Evolutionary conservation across 2,329 filamentous ascomycete genomes (phyloP), one percentile per base, ranked within the genome.

Genomic region (Emydomyces testavorans): DNA sequence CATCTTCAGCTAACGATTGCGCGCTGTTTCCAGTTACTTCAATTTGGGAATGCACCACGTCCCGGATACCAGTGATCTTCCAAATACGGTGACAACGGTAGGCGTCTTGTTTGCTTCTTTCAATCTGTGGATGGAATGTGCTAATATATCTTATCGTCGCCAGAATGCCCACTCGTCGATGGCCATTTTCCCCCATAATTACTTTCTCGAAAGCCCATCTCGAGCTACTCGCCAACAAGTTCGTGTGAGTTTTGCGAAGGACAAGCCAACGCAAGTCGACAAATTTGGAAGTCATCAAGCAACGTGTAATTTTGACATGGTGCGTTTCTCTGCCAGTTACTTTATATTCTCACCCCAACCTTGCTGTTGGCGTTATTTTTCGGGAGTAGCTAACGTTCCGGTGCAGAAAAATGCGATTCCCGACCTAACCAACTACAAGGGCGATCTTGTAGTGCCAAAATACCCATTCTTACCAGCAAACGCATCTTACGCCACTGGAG

Each of bases 31-130:
- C 29, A 48, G 46, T 4, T 48, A 48, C 21, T 48, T 78, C 50
- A 78, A 74, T 49, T 55, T 75, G 6, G 76, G 76, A 13, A 78
- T 75, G 71, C 74, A 79, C 54, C 76, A 79, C 56, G 60, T 77
- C n/a, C 72, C 75, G 7, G 70, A 75, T 54, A 71, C 73, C 1
- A 69, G 67, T 16, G 73, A 76, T 53, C 57, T 77, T 10, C 75
- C 74, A 15, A 76, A 75, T 54, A 77, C 75, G 0, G 67, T 76
- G 20, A 48, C 46, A 36, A 48, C 46, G 31, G 46, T 34, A 37
- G 37, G 37, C 21, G 23, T 15, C 11, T 4, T 23, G 21, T 21
- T 13, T 16, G n/a, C 8, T 28, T 16, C 16, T 15, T 23, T 26
- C 34, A 21, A 6, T 13, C 24, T 20, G 4, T 11, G 21, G 4